A percentile compares a stretch with the other conserved stretches of the same genome.
phyloP scores from a whole-genome alignment of 805 yeast species.

The Ogataea ramenticola region DNA sequence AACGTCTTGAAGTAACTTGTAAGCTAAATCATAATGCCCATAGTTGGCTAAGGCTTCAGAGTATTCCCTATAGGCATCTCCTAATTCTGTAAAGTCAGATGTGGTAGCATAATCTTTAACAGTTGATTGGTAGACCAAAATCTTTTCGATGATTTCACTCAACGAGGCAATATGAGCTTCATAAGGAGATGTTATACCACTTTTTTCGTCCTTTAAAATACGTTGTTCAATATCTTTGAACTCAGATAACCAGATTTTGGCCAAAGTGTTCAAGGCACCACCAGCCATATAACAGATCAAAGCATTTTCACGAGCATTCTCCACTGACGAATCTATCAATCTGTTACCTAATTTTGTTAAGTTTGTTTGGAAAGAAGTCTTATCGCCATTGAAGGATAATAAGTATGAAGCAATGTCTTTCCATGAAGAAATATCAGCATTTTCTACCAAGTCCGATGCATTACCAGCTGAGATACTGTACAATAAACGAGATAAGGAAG shows the following conservation, averaged over 20 bases:
- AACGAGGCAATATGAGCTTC: conserved; percentile 82
- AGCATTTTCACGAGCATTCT: conserved; percentile 60
- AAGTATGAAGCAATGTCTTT: conserved; percentile 69
- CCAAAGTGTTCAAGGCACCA: conserved; percentile 68
- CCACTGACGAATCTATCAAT: conserved; percentile 36
- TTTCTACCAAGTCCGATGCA: conserved; percentile 63
- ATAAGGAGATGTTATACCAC: conserved; percentile 49
- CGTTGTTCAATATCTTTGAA: conserved; percentile 33
- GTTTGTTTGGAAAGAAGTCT: conserved; percentile 42
- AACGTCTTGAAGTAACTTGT: conserved; percentile 55
- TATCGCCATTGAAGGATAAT: conserved; percentile 43
- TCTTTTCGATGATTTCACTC: conserved; percentile 76
- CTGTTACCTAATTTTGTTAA: conserved; percentile 75
- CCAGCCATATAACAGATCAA: conserved; percentile 75
- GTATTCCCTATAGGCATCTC: conserved; percentile 70
- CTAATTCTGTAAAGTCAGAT: conserved; percentile 37
- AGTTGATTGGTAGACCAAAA: conserved; percentile 62
- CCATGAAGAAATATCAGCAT: conserved; percentile 79
- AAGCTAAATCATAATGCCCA: conserved; percentile 82
- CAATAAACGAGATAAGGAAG: conserved; percentile 66
- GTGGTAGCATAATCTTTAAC: conserved; percentile 27
- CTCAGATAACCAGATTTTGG: conserved; percentile 81
- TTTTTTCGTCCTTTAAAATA: conserved; percentile 39
- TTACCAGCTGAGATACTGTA: conserved; percentile 51
- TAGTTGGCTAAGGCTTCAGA: conserved; percentile 70